Evolutionary conservation across 106 monocot species (phyloP), one percentile per base, ranked within the genome.

Genomic region (Allium fistulosum): DNA sequence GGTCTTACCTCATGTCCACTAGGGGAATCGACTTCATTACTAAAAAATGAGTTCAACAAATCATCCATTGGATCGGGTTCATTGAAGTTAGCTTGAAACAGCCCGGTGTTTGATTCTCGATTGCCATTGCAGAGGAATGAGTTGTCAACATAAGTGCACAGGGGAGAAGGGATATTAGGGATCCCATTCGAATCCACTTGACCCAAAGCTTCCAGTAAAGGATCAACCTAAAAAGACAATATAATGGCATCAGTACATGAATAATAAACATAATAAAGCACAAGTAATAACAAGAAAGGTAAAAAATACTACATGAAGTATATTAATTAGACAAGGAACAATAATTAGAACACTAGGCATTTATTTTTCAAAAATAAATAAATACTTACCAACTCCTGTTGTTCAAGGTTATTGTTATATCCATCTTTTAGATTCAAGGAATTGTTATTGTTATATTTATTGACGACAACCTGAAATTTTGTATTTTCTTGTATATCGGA

Each of bases 121-220:
- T 62, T 57, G 10, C 53, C 26, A 69, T 63, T 50, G 22, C 51
- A 58, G 48, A 77, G 62, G 51, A 76, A 71, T 15, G 79, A 70
- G 58, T 77, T 14, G 62, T 84, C 76, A 8, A 68, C 74, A 74
- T 79, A 74, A 9, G 77, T 69, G 1, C 70, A 61, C 64, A 76
- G 69, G 2, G 83, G 78, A 48, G 80, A 86, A 58, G 49, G 27
- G 14, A 83, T 73, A 56, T 47, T 58, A 17, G 73, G 83, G 63
- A 86, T 78, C 22, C 47, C 57, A 66, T 75, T 48, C 26, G 11
- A 59, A 62, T 65, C 64, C 1, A 37, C 60, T 57, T 48, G 66
- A 10, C 78, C 78, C n/a, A 86, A 69, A 28, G 57, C 74, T 59
- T 69, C 58, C 61, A 76, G 66, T 58, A 73, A 64, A 63, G 72